Evolutionary conservation across 192 early-diverging fungal genomes (phyloP), one percentile per base, ranked within the genome.

Genomic region (Coemansia sp.): DNA sequence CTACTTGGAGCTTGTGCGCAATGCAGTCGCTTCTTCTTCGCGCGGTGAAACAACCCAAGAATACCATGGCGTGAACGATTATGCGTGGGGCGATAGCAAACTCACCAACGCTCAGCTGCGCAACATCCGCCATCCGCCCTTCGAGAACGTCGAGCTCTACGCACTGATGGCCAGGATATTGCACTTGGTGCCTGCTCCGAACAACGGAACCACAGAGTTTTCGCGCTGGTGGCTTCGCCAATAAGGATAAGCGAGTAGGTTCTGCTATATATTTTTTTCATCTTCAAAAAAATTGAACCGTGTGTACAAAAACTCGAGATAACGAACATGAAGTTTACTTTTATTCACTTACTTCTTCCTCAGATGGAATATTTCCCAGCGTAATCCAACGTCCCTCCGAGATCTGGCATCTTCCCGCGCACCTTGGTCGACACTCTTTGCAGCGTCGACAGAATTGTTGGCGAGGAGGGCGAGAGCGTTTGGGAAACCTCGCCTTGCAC

Each of bases 101-200:
- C 36, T 74, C n/a, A 45, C 38, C 41, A 59, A 71, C 15, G 29
- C 42, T 0, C 22, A 7, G 17, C 49, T 79, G 61, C 63, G 67
- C 23, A 67, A 70, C 33, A 67, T 71, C 32, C 62, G 84, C 3
- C 71, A 76, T 43, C 85, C 83, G 43, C 67, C 82, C 2, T 91
- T 93, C 61, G 59, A 67, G 38, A 94, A 94, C 69, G 81, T 86
- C 6, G 90, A 93, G 67, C 59, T 95, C 34, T 95, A 93, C 65
- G 77, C 73, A 6, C 69, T 95, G 34, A 64, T 95, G 48, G 49
- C 84, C 5, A 60, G 71, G 10, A 68, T 93, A 22, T 67, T 93
- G 33, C 64, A 70, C 14, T 38, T 95, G 23, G 29, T 38, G 8
- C 78, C 89, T 10, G 87, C 88, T 1, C 86, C 87, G 0, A 92